Percentiles rank a stretch among this genome's conserved stretches.
These are phyloP conservation scores for Tagetes erecta DNA, from an alignment of 129 eudicot species.

Conservation along the genomic window DNA sequence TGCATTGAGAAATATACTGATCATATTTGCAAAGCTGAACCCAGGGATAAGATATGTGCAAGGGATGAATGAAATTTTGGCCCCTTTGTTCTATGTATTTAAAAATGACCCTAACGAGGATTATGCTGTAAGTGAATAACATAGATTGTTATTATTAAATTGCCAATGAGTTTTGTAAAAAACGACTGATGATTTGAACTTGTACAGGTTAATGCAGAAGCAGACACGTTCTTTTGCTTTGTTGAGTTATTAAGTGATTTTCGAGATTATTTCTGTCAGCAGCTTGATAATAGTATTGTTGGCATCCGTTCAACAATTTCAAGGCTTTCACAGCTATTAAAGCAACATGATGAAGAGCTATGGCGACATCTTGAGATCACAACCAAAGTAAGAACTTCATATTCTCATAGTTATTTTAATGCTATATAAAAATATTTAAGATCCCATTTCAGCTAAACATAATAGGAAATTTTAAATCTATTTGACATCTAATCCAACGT, in stretches of 20 bases:
- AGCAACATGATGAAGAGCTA: constrained; percentile 54
- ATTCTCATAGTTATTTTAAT: constrained; percentile 6
- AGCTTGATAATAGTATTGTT: constrained; percentile 56
- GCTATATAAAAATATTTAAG: constrained; percentile 5
- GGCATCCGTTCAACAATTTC: constrained; percentile 60
- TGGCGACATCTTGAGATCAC: constrained; percentile 64
- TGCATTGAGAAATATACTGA: constrained; percentile 67
- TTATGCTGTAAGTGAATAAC: constrained; percentile 52
- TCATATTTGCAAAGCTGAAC: constrained; percentile 90
- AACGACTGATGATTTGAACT: constrained; percentile 6
- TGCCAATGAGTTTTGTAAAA: background rate
- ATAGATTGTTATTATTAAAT: background rate
- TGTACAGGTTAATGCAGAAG: constrained; percentile 55
- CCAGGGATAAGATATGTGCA: constrained; percentile 98
- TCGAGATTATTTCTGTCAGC: constrained; percentile 59
- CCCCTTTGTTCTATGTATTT: constrained; percentile 86
- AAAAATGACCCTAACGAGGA: constrained; percentile 84
- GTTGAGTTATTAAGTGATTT: constrained; percentile 49
- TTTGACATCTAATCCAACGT: constrained; percentile 14
- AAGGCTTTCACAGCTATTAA: constrained; percentile 45
- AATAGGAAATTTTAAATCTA: background rate
- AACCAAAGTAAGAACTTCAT: constrained; percentile 41
- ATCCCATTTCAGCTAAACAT: constrained; percentile 20
- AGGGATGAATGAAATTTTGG: constrained; percentile 97
- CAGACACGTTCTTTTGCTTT: constrained; percentile 59